Evolutionary conservation across 164 flowering plant species (phyloP).

Genomic region (Dillenia turbinata): DNA sequence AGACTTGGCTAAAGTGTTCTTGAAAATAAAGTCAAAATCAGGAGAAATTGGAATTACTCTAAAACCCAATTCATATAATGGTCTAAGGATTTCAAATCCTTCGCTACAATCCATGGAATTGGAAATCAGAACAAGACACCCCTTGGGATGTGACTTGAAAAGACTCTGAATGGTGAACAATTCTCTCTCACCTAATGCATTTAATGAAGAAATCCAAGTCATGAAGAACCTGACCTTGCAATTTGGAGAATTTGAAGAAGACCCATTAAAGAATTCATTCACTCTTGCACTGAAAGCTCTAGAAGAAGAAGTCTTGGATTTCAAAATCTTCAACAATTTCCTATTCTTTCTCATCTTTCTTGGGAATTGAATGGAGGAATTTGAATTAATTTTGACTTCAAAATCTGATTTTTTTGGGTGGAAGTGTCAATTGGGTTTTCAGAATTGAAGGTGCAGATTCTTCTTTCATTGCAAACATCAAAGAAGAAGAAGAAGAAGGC

Average conservation of each 20-base stretch:
- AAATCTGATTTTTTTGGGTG: slow-evolving; percentile 13
- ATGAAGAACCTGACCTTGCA: slow-evolving; percentile 68
- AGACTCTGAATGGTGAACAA: slow-evolving; percentile 52
- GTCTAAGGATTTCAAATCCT: slow-evolving; percentile 44
- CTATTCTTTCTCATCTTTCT: slow-evolving; percentile 13
- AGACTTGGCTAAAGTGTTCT: slow-evolving; percentile 46
- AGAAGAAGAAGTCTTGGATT: slow-evolving; percentile 10
- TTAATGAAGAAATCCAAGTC: slow-evolving; percentile 84
- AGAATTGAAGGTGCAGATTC: slow-evolving; percentile 27
- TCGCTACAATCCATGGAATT: slow-evolving; percentile 49
- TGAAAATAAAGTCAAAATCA: slow-evolving; percentile 52
- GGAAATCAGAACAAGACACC: slow-evolving; percentile 69
- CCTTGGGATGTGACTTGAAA: slow-evolving; percentile 71
- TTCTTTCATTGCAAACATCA: slow-evolving; percentile 38
- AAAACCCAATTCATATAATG: slow-evolving; percentile 46
- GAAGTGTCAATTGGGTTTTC: slow-evolving; percentile 24
- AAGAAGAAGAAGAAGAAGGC: slow-evolving; percentile 22
- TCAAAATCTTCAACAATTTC: slow-evolving; percentile 13
- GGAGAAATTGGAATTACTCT: slow-evolving; percentile 57
- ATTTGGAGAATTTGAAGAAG: slow-evolving; percentile 12
- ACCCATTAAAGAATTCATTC: slow-evolving; percentile 35
- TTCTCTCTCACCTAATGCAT: slow-evolving; percentile 55
- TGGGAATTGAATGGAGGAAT: slow-evolving; percentile 4
- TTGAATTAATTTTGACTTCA: neutral
- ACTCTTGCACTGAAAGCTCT: slow-evolving; percentile 33